These are phyloP conservation scores for Ceratocystiopsis minuta DNA, from an alignment of 2,329 filamentous ascomycete species.

Conservation along the genomic window DNA sequence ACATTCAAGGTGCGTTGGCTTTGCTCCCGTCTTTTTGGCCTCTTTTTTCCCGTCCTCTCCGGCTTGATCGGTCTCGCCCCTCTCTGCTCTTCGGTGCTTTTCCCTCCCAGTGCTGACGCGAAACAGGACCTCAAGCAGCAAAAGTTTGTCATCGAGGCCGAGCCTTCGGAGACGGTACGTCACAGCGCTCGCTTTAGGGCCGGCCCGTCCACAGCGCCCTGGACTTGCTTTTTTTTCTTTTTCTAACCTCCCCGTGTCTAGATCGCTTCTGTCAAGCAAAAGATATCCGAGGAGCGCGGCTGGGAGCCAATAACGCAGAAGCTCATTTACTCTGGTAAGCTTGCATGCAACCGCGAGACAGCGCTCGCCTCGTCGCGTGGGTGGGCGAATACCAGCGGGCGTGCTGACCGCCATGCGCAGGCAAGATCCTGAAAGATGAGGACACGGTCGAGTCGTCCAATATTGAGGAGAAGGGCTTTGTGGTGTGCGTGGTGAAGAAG, in stretches of 20 bases:
- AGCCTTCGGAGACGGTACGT: slow-evolving; percentile 77
- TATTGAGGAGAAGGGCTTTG: slow-evolving; percentile 98
- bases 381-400: no score
- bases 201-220: background rate
- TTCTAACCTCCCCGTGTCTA: slow-evolving; percentile 20
- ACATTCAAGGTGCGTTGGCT: slow-evolving; percentile 41
- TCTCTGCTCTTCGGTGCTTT: background rate
- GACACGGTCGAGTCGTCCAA: slow-evolving; percentile 94
- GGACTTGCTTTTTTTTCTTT: slow-evolving; percentile 1
- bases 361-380: no score
- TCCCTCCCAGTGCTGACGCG: slow-evolving; percentile 9
- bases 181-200: no score
- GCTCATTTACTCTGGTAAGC: slow-evolving; percentile 89
- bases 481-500: slow-evolving; percentile 97
- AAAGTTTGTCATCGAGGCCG: slow-evolving; percentile 91
- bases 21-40: background rate
- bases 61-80: background rate
- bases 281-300: slow-evolving; percentile 80
- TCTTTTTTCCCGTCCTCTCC: background rate
- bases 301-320: slow-evolving; percentile 86
- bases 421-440: slow-evolving; percentile 96
- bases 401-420: slow-evolving; percentile 24
- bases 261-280: slow-evolving; percentile 83
- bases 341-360: no score
- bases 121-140: slow-evolving; percentile 89